Percentiles rank a stretch among this genome's conserved stretches.
phyloP scores from a whole-genome alignment of 768 basidiomycete species.

The Lactarius psammicola region DNA sequence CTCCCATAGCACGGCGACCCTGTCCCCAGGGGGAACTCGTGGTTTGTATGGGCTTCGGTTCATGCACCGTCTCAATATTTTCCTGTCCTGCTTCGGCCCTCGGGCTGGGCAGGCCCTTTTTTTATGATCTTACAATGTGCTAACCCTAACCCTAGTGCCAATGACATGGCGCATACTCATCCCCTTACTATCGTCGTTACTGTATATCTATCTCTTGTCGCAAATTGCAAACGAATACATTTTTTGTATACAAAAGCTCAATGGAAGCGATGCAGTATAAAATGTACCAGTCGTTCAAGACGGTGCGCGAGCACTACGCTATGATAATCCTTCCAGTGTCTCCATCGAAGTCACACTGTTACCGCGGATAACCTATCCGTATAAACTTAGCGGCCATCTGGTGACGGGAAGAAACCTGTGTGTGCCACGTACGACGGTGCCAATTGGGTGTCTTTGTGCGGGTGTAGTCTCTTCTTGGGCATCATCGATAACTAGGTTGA shows the following conservation, averaged over 20 bases:
- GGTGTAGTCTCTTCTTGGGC: constrained; percentile 88
- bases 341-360: constrained; percentile 98
- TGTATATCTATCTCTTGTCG: neutral
- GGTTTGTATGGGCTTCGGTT: constrained; percentile 55
- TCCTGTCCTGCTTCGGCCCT: constrained; percentile 64
- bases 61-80: constrained; percentile 83
- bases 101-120: constrained; percentile 36
- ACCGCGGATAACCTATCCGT: constrained; percentile 83
- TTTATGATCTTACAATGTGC: constrained; percentile 27
- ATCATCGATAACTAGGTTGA: constrained; percentile 97
- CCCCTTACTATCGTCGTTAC: neutral
- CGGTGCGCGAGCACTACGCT: neutral
- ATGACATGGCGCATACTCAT: neutral
- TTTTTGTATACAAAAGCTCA: neutral
- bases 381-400: constrained; percentile 13
- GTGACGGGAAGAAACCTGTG: neutral
- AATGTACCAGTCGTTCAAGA: neutral
- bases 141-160: constrained; percentile 42
- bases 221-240: neutral
- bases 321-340: constrained; percentile 64
- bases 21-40: constrained; percentile 32
- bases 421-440: constrained; percentile 73
- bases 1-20: constrained; percentile 34
- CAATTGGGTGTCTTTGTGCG: constrained; percentile 86
- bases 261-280: neutral